Conservation (phyloP, 352 stramenopile species). For the Aphanomyces cochlioides region DNA sequence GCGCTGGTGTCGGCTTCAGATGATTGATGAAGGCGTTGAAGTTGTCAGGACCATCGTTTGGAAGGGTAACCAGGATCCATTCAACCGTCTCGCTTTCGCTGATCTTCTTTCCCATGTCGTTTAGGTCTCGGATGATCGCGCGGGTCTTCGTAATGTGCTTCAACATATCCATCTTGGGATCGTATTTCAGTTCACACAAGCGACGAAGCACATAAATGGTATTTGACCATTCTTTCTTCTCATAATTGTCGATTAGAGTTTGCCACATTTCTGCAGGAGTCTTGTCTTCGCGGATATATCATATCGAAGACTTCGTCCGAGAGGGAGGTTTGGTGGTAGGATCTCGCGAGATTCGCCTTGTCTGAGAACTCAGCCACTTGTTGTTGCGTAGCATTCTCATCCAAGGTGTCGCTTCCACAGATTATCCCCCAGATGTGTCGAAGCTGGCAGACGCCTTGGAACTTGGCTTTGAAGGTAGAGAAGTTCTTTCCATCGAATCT, state of each 20-base stretch:
- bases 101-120: neutral
- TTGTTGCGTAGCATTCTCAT: neutral
- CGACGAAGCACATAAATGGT: neutral
- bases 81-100: neutral
- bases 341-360: neutral
- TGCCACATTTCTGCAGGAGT: neutral
- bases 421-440: constrained; percentile 1
- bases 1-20: neutral
- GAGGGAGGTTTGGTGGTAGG: neutral
- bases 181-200: neutral
- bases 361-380: neutral
- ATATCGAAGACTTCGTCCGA: constrained; percentile 3
- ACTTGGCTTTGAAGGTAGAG: neutral
- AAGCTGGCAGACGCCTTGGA: neutral
- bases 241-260: neutral
- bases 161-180: neutral
- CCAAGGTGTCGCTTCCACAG: neutral
- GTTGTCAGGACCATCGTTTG: neutral
- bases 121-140: neutral
- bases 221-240: constrained; percentile 6
- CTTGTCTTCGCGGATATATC: neutral
- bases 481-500: constrained; percentile 7
- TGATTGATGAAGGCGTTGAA: neutral
- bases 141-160: neutral
- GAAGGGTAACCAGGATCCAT: neutral